Evolutionary conservation across 371 early-diverging fungal genomes (phyloP).

Genomic region (Umbelopsis sp.): DNA sequence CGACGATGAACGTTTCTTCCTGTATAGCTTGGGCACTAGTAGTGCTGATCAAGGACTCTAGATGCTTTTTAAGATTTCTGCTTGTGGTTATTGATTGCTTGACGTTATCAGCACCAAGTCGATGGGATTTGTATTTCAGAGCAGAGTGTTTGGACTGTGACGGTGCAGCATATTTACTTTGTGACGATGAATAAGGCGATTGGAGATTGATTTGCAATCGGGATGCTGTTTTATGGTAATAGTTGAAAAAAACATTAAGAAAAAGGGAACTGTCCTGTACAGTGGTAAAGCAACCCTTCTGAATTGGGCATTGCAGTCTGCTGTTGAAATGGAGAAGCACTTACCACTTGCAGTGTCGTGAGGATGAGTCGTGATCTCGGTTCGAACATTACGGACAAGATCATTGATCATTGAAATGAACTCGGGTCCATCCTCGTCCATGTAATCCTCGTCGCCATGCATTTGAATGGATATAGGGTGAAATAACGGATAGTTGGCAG

Average conservation of each 20-base stretch:
- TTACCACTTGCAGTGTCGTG: neutral
- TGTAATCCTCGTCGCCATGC: conserved; percentile 9
- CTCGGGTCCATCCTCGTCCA: conserved; percentile 17
- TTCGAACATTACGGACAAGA: conserved; percentile 2
- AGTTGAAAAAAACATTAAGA: too few relatives aligned
- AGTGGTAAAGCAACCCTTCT: too few relatives aligned
- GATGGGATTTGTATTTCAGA: too few relatives aligned
- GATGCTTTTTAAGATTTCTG: conserved; percentile 2
- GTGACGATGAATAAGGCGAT: neutral
- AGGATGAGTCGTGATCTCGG: neutral
- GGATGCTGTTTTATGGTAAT: neutral
- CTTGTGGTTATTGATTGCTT: conserved; percentile 13
- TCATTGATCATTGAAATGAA: conserved; percentile 16
- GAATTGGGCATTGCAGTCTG: neutral
- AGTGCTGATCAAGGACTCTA: conserved; percentile 3
- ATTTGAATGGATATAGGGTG: neutral
- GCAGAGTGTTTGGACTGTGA: neutral
- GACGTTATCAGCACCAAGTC: neutral
- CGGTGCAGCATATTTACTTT: neutral
- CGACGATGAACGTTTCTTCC: conserved; percentile 12
- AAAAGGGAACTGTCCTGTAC: too few relatives aligned
- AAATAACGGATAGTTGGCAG: neutral
- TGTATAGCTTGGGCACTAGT: neutral
- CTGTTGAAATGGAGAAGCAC: neutral
- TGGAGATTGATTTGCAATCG: neutral